phyloP scores from a whole-genome alignment of 495 filamentous ascomycete genomes.

The Annulohypoxylon maeteangense region DNA sequence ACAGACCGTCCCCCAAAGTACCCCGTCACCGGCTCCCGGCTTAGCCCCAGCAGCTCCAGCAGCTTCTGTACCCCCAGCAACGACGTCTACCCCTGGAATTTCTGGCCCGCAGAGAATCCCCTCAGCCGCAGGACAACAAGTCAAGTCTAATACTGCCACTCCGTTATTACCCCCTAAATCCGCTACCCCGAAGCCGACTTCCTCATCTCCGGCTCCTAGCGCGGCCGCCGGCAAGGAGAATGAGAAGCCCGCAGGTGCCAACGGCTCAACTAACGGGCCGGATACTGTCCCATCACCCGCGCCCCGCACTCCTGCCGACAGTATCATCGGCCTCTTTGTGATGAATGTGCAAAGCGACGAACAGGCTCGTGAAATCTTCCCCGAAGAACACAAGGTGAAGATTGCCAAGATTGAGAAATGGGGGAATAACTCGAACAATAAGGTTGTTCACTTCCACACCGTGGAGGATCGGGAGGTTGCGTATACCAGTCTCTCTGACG shows the following conservation, averaged over 20 bases:
- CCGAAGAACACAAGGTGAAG: conserved; percentile 82
- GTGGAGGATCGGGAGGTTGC: conserved; percentile 81
- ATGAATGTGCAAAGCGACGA: conserved; percentile 81
- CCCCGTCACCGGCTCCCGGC: conserved; percentile 49
- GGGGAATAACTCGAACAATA: conserved; percentile 74
- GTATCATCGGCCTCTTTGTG: conserved; percentile 82
- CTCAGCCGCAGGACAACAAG: conserved; percentile 48
- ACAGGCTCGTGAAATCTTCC: conserved; percentile 79
- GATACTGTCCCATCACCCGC: conserved; percentile 57
- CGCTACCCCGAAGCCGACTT: conserved; percentile 60
- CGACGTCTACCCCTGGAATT: conserved; percentile 4
- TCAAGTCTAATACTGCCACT: conserved; percentile 51
- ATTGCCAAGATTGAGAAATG: conserved; percentile 81
- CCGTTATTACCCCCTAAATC: conserved; percentile 62
- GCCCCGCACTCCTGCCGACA: conserved; percentile 55
- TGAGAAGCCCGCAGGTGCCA: conserved; percentile 59
- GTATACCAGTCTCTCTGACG: conserved; percentile 74
- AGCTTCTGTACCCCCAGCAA: conserved; percentile 43
- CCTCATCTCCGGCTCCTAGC: conserved; percentile 51
- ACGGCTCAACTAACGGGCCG: conserved; percentile 63
- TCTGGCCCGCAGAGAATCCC: conserved; percentile 51
- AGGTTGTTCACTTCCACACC: conserved; percentile 81
- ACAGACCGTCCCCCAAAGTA: conserved; percentile 51
- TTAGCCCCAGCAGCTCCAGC: conserved; percentile 53
- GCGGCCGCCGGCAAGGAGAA: conserved; percentile 53